phyloP scores from a whole-genome alignment of 2,329 filamentous ascomycete species.

The Ophiocordyceps camponoti-leonardi region DNA sequence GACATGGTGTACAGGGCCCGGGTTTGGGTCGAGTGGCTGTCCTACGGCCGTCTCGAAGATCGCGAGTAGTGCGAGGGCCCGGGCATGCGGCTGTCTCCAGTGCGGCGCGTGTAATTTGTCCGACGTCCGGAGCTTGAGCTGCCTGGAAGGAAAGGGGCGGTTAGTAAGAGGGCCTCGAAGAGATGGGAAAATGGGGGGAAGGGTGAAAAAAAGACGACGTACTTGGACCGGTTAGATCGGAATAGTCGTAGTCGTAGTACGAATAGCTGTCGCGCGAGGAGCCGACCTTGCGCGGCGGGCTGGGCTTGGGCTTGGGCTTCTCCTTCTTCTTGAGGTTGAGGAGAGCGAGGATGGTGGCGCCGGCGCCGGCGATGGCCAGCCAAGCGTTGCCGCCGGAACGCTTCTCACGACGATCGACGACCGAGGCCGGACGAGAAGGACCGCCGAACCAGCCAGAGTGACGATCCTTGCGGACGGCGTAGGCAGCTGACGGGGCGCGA shows the following conservation, averaged over 20 bases:
- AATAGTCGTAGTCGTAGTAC: slow-evolving; percentile 37
- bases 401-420: slow-evolving; percentile 27
- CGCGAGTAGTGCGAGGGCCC: slow-evolving; percentile 15
- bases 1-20: slow-evolving; percentile 4
- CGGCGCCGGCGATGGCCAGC: slow-evolving; percentile 33
- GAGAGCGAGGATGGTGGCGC: slow-evolving; percentile 33
- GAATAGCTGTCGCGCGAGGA: slow-evolving; percentile 32
- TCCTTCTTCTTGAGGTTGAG: slow-evolving; percentile 36
- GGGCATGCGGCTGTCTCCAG: slow-evolving; percentile 13
- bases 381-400: slow-evolving; percentile 30
- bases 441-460: slow-evolving; percentile 40
- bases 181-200: too few species aligned
- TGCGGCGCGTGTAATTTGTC: slow-evolving; percentile 17
- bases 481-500: slow-evolving; percentile 17
- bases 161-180: too few species aligned
- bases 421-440: slow-evolving; percentile 12
- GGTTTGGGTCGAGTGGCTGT: slow-evolving; percentile 1
- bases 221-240: slow-evolving; percentile 15
- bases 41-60: slow-evolving; percentile 7
- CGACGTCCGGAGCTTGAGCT: slow-evolving; percentile 28
- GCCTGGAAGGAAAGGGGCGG: slow-evolving; percentile 12
- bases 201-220: too few species aligned
- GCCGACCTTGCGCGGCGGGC: slow-evolving; percentile 13
- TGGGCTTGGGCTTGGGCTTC: slow-evolving; percentile 25
- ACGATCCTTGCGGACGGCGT: slow-evolving; percentile 29